These are phyloP conservation scores for Cyberlindnera misumaiensis DNA, from an alignment of 805 yeast species.

Conservation along the genomic window DNA sequence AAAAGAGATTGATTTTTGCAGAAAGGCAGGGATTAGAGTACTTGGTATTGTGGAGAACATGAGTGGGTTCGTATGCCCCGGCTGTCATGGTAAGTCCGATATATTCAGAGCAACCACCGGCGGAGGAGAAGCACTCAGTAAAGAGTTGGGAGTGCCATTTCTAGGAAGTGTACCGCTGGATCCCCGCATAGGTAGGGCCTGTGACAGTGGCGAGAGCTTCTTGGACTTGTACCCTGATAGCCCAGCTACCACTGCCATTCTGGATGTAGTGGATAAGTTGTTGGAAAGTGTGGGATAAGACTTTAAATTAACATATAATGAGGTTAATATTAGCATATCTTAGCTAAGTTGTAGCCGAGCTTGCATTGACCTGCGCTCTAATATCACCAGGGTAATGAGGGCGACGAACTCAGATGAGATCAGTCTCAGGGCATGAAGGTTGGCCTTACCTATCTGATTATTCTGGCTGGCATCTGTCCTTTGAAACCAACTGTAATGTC, in stretches of 20 bases:
- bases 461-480: no score
- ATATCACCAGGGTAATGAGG: no score
- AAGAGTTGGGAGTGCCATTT: constrained; percentile 71
- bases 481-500: no score
- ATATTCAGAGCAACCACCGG: constrained; percentile 96
- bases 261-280: constrained; percentile 72
- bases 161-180: constrained; percentile 93
- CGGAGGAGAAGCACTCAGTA: constrained; percentile 81
- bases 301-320: no score
- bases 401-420: no score
- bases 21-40: constrained; percentile 79
- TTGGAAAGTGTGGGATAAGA: constrained; percentile 43
- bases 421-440: no score
- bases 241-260: constrained; percentile 83
- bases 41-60: constrained; percentile 93
- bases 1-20: constrained; percentile 91
- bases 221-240: constrained; percentile 81
- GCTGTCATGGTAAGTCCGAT: constrained; percentile 81
- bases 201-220: constrained; percentile 84
- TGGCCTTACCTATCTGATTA: no score
- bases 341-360: no score
- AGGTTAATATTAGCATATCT: no score
- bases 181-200: constrained; percentile 85
- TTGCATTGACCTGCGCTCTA: no score
- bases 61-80: constrained; percentile 98